Evolutionary conservation across 2,329 filamentous ascomycete genomes (phyloP).

Genomic region (Pezicula radicicola): DNA sequence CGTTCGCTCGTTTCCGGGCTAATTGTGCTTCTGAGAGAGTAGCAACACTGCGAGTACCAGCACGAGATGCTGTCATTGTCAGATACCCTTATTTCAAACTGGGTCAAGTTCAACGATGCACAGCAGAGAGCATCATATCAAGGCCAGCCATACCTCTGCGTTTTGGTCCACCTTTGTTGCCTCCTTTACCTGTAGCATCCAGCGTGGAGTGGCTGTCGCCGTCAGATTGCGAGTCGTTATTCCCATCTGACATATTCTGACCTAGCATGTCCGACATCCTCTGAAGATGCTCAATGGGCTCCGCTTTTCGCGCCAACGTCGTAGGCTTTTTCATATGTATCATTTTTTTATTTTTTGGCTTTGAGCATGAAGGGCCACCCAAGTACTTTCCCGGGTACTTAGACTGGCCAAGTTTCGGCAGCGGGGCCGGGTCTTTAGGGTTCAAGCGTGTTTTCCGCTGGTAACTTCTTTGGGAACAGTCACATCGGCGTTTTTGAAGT

Average conservation of each 20-base stretch:
- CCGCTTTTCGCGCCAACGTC: too few relatives aligned
- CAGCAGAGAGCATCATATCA: background rate
- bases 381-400: too few relatives aligned
- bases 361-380: too few relatives aligned
- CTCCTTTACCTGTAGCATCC: background rate
- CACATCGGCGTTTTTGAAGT: too few relatives aligned
- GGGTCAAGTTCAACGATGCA: background rate
- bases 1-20: slow-evolving; percentile 85
- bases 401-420: too few relatives aligned
- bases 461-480: too few relatives aligned
- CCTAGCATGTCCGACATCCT: too few relatives aligned
- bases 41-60: slow-evolving; percentile 73
- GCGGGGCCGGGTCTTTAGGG: too few relatives aligned
- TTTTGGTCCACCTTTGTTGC: slow-evolving; percentile 16
- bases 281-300: too few relatives aligned
- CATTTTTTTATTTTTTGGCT: too few relatives aligned
- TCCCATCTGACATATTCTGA: background rate
- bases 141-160: slow-evolving; percentile 19
- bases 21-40: slow-evolving; percentile 85
- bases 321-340: too few relatives aligned
- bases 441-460: too few relatives aligned
- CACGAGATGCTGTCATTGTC: slow-evolving; percentile 23
- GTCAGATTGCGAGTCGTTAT: background rate
- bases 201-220: background rate
- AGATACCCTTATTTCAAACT: slow-evolving; percentile 1